These are phyloP conservation scores for Scedosporium apiospermum DNA, from an alignment of 2,329 filamentous ascomycete genomes.

Conservation along the genomic window DNA sequence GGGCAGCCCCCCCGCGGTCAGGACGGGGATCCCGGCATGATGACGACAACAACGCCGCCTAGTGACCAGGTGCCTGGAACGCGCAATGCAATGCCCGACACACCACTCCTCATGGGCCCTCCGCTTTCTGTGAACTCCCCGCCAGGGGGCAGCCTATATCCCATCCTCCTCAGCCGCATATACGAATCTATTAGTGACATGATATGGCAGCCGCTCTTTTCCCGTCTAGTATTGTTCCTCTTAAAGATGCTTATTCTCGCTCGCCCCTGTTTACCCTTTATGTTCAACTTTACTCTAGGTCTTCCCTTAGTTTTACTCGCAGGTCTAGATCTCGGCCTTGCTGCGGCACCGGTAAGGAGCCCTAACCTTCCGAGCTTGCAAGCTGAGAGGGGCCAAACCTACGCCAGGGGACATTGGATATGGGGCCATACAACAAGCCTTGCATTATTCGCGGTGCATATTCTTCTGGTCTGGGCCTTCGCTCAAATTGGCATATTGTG, in stretches of 20 bases:
- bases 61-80: constrained; percentile 15
- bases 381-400: not conserved
- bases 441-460: not conserved
- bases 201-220: constrained; percentile 23
- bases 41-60: constrained; percentile 3
- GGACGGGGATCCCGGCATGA: constrained; percentile 12
- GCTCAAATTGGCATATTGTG: not conserved
- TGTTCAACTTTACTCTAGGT: constrained; percentile 52
- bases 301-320: constrained; percentile 62
- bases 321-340: constrained; percentile 50
- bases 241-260: constrained; percentile 58
- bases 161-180: not conserved
- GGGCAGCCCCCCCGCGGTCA: constrained; percentile 7
- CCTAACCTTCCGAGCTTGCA: too few relatives aligned
- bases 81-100: constrained; percentile 7
- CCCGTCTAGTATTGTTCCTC: constrained; percentile 55
- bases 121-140: not conserved
- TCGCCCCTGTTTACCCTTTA: constrained; percentile 62
- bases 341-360: constrained; percentile 10
- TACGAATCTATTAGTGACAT: not conserved
- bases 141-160: not conserved
- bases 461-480: not conserved
- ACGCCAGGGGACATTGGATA: not conserved
- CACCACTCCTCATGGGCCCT: constrained; percentile 9
- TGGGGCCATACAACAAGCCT: not conserved